Evolutionary conservation across 177 flowering plant species (phyloP), one percentile per base, ranked within the genome.

Genomic region (Vitis hybrid): DNA sequence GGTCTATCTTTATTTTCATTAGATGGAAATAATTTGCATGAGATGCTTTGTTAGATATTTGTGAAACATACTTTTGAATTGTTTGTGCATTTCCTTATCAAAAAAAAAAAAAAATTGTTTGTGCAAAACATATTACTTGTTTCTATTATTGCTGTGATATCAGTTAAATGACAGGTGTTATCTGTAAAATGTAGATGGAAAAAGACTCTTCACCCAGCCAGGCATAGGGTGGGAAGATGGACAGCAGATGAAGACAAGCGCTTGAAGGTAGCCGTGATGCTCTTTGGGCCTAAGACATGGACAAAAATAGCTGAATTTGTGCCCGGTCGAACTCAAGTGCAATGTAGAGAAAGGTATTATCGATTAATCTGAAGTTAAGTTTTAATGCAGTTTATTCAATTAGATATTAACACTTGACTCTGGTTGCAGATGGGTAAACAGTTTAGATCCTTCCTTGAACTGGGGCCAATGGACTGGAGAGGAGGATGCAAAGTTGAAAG

Each of bases 271-370:
- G 88, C 98, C 70, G 91, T 88, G 59, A 81, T 73, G 80, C 82
- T 93, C 62, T 84, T 91, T 76, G 97, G 98, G 20, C 75, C 84
- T 16, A 90, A 86, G 82, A 77, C 78, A 69, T 95, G 98, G 99
- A 77, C 71, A 7, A 90, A 85, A 78, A 86, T 90, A 68, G 90
- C 97, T 73, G 66, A 86, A 59, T 89, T 81, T 81, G 88, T 95
- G 54, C 93, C 88, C 31, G 98, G 99, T 39, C 83, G 99, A 52
- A 89, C 90, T 52, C 93, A 87, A 76, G 89, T 74, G 45, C 97
- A 91, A 64, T 95, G 99, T 74, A 83, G 99, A 80, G 99, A 93
- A 78, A 95, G 99, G 99, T 95, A 86, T 54, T n/a, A 2, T 48
- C 15, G 6, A 54, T 16, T 57, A 65, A 59, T 62, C 20, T 18